Conservation (phyloP, 306 rosid species). For the Cotoneaster glaucophyllus region DNA sequence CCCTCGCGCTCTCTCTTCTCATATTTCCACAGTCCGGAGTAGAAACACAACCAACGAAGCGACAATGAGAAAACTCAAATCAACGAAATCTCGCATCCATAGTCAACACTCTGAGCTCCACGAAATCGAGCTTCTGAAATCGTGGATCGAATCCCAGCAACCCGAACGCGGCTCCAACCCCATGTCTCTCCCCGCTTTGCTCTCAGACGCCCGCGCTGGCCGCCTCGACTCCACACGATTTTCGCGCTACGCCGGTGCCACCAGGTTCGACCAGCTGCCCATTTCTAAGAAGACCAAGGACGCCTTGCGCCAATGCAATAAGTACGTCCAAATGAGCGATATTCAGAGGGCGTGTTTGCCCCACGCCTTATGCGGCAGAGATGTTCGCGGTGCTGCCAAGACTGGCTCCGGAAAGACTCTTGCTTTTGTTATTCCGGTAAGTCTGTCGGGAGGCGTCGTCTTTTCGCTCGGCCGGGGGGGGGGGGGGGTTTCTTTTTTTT, state of each 20-base stretch:
- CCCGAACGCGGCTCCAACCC: constrained; percentile 69
- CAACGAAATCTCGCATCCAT: constrained; percentile 36
- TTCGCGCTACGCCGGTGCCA: constrained; percentile 67
- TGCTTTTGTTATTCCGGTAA: constrained; percentile 82
- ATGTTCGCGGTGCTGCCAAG: constrained; percentile 89
- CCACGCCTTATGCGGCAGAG: constrained; percentile 74
- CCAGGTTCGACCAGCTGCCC: constrained; percentile 55
- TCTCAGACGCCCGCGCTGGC: constrained; percentile 36
- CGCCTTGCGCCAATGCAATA: constrained; percentile 30
- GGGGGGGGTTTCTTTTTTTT: too few species aligned
- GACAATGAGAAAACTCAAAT: constrained; percentile 55
- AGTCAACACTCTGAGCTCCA: constrained; percentile 34
- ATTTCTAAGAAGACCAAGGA: constrained; percentile 59
- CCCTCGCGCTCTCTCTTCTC: too few species aligned
- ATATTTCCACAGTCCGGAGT: too few species aligned
- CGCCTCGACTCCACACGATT: constrained; percentile 25
- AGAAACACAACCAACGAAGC: too few species aligned
- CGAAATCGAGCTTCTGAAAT: constrained; percentile 42
- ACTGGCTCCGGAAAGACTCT: constrained; percentile 96
- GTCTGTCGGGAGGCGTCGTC: too few species aligned
- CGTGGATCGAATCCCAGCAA: constrained; percentile 57
- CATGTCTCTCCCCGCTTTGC: constrained; percentile 45
- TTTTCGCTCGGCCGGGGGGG: too few species aligned
- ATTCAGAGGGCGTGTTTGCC: constrained; percentile 89
- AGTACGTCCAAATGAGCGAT: constrained; percentile 64